phyloP scores from a whole-genome alignment of 768 basidiomycete species.

The Tulasnella calospora region DNA sequence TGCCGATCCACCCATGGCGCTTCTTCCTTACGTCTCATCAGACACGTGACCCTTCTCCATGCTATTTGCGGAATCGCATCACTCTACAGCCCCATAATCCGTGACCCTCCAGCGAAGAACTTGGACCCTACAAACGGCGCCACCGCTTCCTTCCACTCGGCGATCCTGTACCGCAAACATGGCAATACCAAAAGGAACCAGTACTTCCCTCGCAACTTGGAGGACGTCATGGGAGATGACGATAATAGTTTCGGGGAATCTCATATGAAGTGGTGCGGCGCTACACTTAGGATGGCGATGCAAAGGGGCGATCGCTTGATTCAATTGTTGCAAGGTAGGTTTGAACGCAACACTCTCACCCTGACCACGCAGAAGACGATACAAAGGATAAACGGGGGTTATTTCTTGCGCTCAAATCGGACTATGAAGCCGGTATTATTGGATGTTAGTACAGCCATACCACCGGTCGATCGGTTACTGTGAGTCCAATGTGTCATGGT shows the following conservation, averaged over 20 bases:
- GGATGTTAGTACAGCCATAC: conserved; percentile 17
- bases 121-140: conserved; percentile 24
- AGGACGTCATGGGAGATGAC: neutral
- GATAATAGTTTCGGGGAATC: neutral
- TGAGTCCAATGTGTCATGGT: neutral
- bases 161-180: neutral
- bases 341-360: neutral
- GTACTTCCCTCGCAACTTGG: conserved; percentile 16
- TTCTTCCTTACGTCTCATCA: neutral
- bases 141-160: neutral
- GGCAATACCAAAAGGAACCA: neutral
- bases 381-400: neutral
- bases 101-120: conserved; percentile 32
- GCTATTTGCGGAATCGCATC: conserved; percentile 28
- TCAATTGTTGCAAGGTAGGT: conserved; percentile 16
- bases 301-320: conserved; percentile 1
- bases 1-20: neutral
- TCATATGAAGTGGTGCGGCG: neutral
- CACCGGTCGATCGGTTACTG: neutral
- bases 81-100: conserved; percentile 23
- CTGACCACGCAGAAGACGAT: neutral
- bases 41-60: conserved; percentile 23
- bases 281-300: neutral
- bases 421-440: neutral
- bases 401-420: neutral